Evolutionary conservation across 129 eudicot species (phyloP), one percentile per base, ranked within the genome.

Genomic region (Smallanthus sonchifolius): DNA sequence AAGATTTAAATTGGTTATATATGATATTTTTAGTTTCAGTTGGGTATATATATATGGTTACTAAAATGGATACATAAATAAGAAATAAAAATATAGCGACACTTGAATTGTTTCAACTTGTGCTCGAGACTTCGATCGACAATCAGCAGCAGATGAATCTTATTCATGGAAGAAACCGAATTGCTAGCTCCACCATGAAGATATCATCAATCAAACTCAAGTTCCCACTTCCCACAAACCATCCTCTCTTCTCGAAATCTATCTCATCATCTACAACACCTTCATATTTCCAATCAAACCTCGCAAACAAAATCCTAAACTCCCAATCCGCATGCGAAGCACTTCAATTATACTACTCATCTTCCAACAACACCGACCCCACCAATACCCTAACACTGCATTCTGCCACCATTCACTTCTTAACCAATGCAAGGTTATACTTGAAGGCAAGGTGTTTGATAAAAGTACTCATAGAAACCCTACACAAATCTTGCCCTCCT

Each of bases 391-490:
- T 88, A 13, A 76, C 76, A 54, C 85, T 82, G 8, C 88, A 90
- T 78, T 79, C 98, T 0, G 96, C 97, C 0, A 47, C 83, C 2
- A 72, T 84, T 13, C 80, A 75, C 36, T 83, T 71, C 64, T 68
- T 94, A 32, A 85, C 87, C 56, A 43, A 69, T 10, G 88, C 82
- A 57, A 90, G 84, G 42, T 45, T 82, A 51, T 94, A 88, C 80
- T 61, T 83, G 72, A 49, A 88, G 73, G 97, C 98, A 10, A 90
- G 91, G 83, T 88, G 92, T 86, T 90, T 94, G 96, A 88, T 88
- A 57, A 87, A 90, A 90, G 77, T 43, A 85, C 91, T 90, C 87
- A 79, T 88, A 9, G 84, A 90, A 77, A 67, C 77, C 15, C 74
- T 94, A 37, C 75, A 39, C 2, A 80, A 75, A 32, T 84, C 84